Base-by-base conservation (phyloP, 352 stramenopile genomes). In the Phytophthora palmivora region DNA sequence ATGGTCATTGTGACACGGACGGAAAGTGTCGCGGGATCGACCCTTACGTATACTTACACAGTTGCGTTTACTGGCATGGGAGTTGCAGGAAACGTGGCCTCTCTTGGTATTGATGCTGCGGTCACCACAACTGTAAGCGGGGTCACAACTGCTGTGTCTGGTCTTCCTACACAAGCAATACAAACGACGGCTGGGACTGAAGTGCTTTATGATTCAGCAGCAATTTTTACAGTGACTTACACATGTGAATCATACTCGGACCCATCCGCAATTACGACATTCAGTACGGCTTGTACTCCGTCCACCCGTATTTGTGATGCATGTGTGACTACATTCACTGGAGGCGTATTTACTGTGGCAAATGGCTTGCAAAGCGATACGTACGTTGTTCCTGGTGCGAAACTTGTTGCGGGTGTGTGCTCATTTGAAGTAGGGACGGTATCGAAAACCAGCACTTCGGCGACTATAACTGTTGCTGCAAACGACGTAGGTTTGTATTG, bases 171-270 rank as follows among this genome's bases (percentile, higher is more conserved):
- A 0, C 4, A 65, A 19, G 77, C 79, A 37, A 81, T 59, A 0
- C 39, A 84, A 58, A 4, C 37, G 1, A 66, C 45, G 0, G 8
- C 39, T 1, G 85, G 85, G 12, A 87, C 74, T 28, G 79, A 94
- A 53, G 65, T 89, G 1, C 22, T 42, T 0, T 85, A 68, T 41
- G 57, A 74, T 41, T 15, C 74, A 0, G 50, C 45, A 5, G 88
- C 82, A 0, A 45, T 77, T 6, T 91, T 92, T 59, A 72, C 51
- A 38, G 47, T 95, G 21, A 83, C 67, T 2, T 85, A 88, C 47
- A 92, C 84, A 1, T 95, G 86, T 24, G 84, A 93, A 58, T 84
- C 85, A 26, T 97, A 97, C 59, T 96, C 89, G 11, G 84, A 96
- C 26, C 89, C 89, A 11, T 67, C 70, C 22, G 56, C 69, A 1